A percentile compares a stretch with the other conserved stretches of the same genome.
phyloP scores from a whole-genome alignment of 2,329 filamentous ascomycete species.

The Aspergillus floridensis region DNA sequence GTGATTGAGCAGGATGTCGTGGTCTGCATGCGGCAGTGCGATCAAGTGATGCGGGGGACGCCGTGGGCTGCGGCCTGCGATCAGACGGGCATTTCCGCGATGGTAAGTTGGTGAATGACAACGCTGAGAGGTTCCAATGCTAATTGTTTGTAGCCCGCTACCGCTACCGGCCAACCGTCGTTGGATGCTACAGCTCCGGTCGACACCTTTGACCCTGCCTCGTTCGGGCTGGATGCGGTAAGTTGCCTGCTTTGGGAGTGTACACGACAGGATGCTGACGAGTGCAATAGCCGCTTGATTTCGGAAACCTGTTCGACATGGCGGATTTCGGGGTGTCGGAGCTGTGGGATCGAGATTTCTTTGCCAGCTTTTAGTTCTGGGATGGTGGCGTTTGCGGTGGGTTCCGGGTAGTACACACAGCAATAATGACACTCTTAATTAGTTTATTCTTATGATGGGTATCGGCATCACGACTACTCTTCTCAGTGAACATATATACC shows the following conservation, averaged over 20 bases:
- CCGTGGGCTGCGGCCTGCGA: constrained; percentile 23
- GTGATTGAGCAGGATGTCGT: constrained; percentile 25
- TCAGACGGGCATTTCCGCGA: constrained; percentile 12
- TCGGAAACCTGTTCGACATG: constrained; percentile 31
- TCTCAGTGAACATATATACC: no score
- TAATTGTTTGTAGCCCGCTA: constrained; percentile 17
- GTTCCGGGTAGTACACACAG: not conserved
- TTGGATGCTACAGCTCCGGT: constrained; percentile 19
- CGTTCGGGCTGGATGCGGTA: constrained; percentile 12
- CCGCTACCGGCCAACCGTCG: constrained; percentile 11
- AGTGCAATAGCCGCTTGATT: constrained; percentile 26
- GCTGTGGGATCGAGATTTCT: constrained; percentile 28
- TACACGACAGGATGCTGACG: constrained; percentile 20
- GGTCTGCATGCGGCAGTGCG: constrained; percentile 23
- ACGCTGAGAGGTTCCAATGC: not conserved
- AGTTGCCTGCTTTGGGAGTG: constrained; percentile 15
- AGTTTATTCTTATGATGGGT: no score
- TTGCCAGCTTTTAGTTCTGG: constrained; percentile 13
- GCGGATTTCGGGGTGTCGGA: constrained; percentile 26
- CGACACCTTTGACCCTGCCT: constrained; percentile 24
- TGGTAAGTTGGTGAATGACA: constrained; percentile 14
- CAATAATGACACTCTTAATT: not conserved
- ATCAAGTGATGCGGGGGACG: constrained; percentile 23
- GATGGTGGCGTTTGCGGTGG: not conserved
- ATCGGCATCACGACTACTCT: no score